Conservation (phyloP, 768 basidiomycete genomes). For the Lactifluus echinatus region DNA sequence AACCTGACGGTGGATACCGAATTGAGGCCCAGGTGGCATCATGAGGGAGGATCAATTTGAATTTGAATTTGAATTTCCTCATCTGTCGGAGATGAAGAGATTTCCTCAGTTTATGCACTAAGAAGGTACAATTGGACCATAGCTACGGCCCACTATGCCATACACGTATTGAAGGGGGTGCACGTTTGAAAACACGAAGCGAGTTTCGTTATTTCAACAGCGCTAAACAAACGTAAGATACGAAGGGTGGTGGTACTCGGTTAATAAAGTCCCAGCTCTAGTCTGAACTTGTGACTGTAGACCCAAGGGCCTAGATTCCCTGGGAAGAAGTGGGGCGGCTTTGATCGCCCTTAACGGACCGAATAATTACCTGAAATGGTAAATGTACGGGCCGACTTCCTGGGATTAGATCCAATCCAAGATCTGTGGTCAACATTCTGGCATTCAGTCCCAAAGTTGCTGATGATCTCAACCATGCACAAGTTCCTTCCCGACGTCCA, state of each 20-base stretch:
- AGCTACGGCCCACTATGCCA: not conserved
- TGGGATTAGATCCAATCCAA: too few species aligned
- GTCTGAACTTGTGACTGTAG: not conserved
- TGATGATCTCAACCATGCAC: not conserved
- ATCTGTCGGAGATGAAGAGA: not conserved
- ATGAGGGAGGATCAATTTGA: not conserved
- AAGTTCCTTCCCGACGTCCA: conserved; percentile 14
- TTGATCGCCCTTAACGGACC: not conserved
- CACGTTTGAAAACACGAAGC: not conserved
- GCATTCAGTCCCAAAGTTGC: not conserved
- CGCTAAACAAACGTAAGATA: conserved; percentile 1
- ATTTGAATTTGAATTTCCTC: too few species aligned
- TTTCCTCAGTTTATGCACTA: not conserved
- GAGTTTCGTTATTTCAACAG: not conserved
- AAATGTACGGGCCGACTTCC: not conserved
- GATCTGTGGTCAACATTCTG: not conserved
- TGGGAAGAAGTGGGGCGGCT: too few species aligned
- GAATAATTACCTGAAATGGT: not conserved
- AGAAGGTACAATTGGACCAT: not conserved
- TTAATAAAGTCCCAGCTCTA: not conserved
- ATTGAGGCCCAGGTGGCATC: not conserved
- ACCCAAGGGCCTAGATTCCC: not conserved
- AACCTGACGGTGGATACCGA: not conserved
- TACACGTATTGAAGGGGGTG: not conserved
- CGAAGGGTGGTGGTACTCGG: not conserved